Base-by-base conservation (phyloP, 2,329 filamentous ascomycete species). In the Colletotrichum noveboracense region DNA sequence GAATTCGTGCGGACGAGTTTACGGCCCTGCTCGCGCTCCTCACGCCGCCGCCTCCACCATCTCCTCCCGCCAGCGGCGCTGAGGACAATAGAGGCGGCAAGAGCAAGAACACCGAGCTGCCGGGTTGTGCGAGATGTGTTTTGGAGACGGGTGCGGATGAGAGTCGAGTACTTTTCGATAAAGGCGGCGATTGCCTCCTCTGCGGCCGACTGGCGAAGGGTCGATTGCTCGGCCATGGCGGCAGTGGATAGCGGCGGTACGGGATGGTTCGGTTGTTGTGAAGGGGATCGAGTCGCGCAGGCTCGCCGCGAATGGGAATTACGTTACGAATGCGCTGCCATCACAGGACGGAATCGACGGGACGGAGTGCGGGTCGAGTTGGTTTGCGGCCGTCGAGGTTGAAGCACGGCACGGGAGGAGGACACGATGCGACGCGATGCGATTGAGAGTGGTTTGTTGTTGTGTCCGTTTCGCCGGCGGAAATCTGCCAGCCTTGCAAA, bases 1-100 rank as follows among this genome's bases (percentile, higher is more conserved):
- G 96, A 98, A 85, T 99, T 99, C 76, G 95, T 94, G 74, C 97
- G 92, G 77, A 98, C 88, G 69, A 99, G 89, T 78, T 94, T 94
- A 77, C 92, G 90, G 7, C 96, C 96, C 79, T 96, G 94, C 80
- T 97, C 96, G 78, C 92, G 93, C 85, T 98, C 96, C 78, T 92
- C 93, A 65, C 91, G 91, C 76, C 92, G 90, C 73, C 89, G 91
- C 81, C 90, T 93, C 91, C 95, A 96, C 91, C 94, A 95, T 76
- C 91, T 91, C 75, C 93, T 92, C n/a, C 92, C 91, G 76, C 96
- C 96, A 86, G 95, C 96, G 71, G 93, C 93, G 61, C 93, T 89
- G 76, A 94, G 90, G 79, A 98, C 91, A 79, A 98, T 96, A 65
- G 95, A 94, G 32, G 96, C 86, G 10, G 94, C 88, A 34, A 98